Evolutionary conservation across 106 monocot species (phyloP), one percentile per base, ranked within the genome.

Genomic region (Vanilla planifolia): DNA sequence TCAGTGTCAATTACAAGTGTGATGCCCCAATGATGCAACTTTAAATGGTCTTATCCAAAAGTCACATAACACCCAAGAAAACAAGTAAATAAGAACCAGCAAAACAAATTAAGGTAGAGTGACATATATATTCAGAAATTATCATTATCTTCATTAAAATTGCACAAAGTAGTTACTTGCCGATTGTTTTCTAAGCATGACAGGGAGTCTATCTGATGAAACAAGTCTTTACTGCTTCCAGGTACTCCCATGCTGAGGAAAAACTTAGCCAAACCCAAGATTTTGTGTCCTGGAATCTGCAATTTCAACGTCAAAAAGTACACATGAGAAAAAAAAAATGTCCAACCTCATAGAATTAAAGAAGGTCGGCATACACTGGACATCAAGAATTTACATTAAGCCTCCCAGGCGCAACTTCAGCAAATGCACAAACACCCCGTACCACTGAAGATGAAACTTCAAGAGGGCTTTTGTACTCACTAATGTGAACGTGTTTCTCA

Each of bases 231-330:
- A n/a, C 74, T 22, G 46, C 57, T 88, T 51, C 92, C 92, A 80
- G 96, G 91, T 67, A 98, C 65, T 44, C 96, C 96, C 21, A 88
- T 68, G 43, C 77, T 82, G 2, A 98, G 79, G 50, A 98, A 74
- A 35, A 92, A 92, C 51, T 88, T 92, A 21, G 92, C 91, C 70
- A 98, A 69, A 7, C 96, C 96, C 58, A 88, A 66, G 25, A 98
- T 80, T 75, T 88, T 91, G 43, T 80, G 79, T 14, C 84, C 77
- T 29, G 71, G 66, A 78, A 98, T 83, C 96, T 98, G 77, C 63
- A 73, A 64, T 64, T 78, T 37, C 0, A 46, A 20, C 3, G 63
- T 37, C 47, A 43, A 60, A 11, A 45, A 66, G 7, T 60, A 13
- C 21, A 36, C 47, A 23, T 63, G 55, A 73, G 61, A 72, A 63